phyloP scores from a whole-genome alignment of 108 stramenopile species.

The Epithemia pelagica region DNA sequence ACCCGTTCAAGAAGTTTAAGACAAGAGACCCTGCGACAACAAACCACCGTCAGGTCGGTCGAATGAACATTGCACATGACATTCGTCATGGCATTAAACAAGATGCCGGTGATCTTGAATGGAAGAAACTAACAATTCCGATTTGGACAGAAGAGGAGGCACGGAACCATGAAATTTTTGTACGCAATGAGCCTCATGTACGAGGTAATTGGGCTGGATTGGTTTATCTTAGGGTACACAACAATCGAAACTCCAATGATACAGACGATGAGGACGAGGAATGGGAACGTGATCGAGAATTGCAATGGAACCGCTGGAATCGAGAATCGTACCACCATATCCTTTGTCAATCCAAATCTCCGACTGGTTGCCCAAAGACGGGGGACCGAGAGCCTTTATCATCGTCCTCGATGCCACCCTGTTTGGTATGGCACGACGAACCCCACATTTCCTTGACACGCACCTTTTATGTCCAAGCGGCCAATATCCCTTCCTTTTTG shows the following conservation, averaged over 20 bases:
- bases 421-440: not conserved
- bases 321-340: not conserved
- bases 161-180: slow-evolving; percentile 2
- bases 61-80: too few relatives aligned
- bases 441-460: slow-evolving; percentile 38
- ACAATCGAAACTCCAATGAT: not conserved
- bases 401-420: slow-evolving; percentile 14
- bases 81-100: too few relatives aligned
- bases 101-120: too few relatives aligned
- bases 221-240: slow-evolving; percentile 24
- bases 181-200: slow-evolving; percentile 19
- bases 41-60: too few relatives aligned
- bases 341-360: too few relatives aligned
- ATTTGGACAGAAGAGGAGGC: not conserved
- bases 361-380: slow-evolving; percentile 14
- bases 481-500: slow-evolving; percentile 30
- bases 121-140: too few relatives aligned
- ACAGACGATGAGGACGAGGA: slow-evolving; percentile 6
- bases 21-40: too few relatives aligned
- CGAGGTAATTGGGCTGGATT: slow-evolving; percentile 46
- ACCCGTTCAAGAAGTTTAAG: too few relatives aligned
- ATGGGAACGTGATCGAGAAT: not conserved
- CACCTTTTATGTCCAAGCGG: slow-evolving; percentile 30
- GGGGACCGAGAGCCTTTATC: slow-evolving; percentile 18
- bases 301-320: not conserved